phyloP scores from a whole-genome alignment of 495 filamentous ascomycete species.

The Rhypophila decipiens region DNA sequence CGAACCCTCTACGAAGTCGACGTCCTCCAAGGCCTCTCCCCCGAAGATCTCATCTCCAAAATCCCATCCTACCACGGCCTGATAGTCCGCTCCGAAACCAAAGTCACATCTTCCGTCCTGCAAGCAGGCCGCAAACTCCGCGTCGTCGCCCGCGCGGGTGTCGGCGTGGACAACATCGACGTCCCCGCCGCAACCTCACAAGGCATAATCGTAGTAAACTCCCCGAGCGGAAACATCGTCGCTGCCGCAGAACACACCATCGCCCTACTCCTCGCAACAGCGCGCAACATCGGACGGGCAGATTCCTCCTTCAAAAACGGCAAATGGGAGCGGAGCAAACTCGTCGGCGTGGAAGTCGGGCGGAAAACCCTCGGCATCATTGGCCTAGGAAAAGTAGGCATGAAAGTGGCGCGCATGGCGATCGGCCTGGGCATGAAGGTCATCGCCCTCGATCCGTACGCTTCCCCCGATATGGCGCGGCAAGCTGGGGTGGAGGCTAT shows the following conservation, averaged over 20 bases:
- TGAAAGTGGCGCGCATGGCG: conserved; percentile 63
- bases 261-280: conserved; percentile 58
- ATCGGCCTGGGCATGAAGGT: conserved; percentile 64
- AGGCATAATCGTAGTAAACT: conserved; percentile 68
- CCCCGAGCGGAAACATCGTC: conserved; percentile 61
- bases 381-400: conserved; percentile 66
- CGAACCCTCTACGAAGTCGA: conserved; percentile 50
- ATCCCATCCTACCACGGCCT: conserved; percentile 61
- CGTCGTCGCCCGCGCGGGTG: conserved; percentile 68
- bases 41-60: conserved; percentile 49
- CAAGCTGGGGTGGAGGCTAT: conserved; percentile 49
- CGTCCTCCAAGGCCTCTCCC: conserved; percentile 44
- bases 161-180: conserved; percentile 73
- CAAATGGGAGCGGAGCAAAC: conserved; percentile 61
- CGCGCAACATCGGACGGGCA: conserved; percentile 57
- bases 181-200: conserved; percentile 56
- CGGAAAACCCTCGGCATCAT: conserved; percentile 62
- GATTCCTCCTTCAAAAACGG: conserved; percentile 52
- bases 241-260: conserved; percentile 66
- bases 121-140: conserved; percentile 52
- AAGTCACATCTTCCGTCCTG: conserved; percentile 57
- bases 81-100: conserved; percentile 66
- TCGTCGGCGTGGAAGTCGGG: conserved; percentile 65
- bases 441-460: conserved; percentile 62
- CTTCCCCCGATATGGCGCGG: conserved; percentile 51